Conservation (phyloP, 2,329 filamentous ascomycete genomes). For the Epichloe hybrida region DNA sequence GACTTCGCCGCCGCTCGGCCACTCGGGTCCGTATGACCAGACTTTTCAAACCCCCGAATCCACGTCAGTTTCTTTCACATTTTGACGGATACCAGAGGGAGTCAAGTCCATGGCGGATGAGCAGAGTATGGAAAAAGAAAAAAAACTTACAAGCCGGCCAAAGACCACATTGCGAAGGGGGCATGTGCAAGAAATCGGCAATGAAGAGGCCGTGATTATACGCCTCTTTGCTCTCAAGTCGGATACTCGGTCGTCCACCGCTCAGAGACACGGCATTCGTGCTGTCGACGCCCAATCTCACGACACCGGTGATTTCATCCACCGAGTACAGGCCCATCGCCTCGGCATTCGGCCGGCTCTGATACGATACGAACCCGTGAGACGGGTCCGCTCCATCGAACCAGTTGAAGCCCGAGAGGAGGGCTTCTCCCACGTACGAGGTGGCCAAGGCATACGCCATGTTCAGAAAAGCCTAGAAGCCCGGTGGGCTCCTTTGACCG, state of each 20-base stretch:
- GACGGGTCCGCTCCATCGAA: slow-evolving; percentile 44
- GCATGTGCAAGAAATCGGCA: slow-evolving; percentile 62
- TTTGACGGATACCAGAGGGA: not conserved
- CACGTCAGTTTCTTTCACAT: not conserved
- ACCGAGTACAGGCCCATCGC: slow-evolving; percentile 27
- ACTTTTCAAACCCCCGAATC: slow-evolving; percentile 17
- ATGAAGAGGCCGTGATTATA: slow-evolving; percentile 58
- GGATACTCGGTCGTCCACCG: slow-evolving; percentile 43
- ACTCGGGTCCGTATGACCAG: slow-evolving; percentile 41
- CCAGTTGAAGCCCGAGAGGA: slow-evolving; percentile 37
- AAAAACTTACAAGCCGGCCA: slow-evolving; percentile 51
- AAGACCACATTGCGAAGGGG: slow-evolving; percentile 52
- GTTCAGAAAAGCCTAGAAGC: not conserved
- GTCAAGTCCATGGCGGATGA: not conserved
- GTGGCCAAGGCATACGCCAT: slow-evolving; percentile 29
- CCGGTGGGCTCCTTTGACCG: too few species aligned
- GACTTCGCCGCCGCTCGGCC: slow-evolving; percentile 52
- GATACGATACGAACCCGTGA: slow-evolving; percentile 52
- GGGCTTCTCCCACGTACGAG: slow-evolving; percentile 28
- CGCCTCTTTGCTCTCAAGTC: slow-evolving; percentile 48
- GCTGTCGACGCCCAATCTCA: slow-evolving; percentile 33
- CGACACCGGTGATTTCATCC: slow-evolving; percentile 25
- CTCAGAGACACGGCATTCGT: slow-evolving; percentile 22
- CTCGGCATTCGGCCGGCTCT: slow-evolving; percentile 26
- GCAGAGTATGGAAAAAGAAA: slow-evolving; percentile 11